Percentiles rank a stretch among this genome's conserved stretches.
Evolutionary conservation across 1,284 basidiomycete species (phyloP).

Genomic region (Stygiomarasmius scandens): DNA sequence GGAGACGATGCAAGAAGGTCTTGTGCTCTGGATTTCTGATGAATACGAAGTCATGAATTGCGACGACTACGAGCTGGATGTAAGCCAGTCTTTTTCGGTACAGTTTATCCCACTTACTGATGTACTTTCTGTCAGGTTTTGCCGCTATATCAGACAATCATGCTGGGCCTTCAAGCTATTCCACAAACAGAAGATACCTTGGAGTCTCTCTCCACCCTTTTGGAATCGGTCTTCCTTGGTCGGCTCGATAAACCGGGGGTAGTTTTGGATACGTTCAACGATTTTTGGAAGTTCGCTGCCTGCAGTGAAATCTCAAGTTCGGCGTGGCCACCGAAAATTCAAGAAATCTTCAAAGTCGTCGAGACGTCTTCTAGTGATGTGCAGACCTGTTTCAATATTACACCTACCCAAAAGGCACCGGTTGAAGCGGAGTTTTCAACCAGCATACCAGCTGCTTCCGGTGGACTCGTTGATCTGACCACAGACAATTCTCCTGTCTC

Average conservation of each 20-base stretch:
- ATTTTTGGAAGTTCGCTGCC: conserved; percentile 59
- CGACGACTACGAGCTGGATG: conserved; percentile 60
- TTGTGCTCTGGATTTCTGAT: conserved; percentile 68
- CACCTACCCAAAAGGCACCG: neutral
- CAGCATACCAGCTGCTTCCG: neutral
- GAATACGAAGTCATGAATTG: conserved; percentile 48
- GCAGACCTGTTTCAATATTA: neutral
- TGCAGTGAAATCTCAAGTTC: conserved; percentile 39
- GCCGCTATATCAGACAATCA: conserved; percentile 56
- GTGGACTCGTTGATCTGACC: neutral
- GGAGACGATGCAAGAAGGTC: conserved; percentile 52
- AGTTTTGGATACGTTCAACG: conserved; percentile 50
- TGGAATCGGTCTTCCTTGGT: conserved; percentile 57
- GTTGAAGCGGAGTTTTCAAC: neutral
- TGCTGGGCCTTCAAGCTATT: conserved; percentile 50
- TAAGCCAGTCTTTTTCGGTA: conserved; percentile 31
- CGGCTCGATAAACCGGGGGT: conserved; percentile 44
- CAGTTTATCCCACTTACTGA: conserved; percentile 12
- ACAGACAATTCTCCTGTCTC: conserved; percentile 11
- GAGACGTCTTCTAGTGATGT: neutral
- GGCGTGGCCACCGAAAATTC: conserved; percentile 55
- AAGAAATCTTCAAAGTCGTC: conserved; percentile 19
- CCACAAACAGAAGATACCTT: conserved; percentile 41
- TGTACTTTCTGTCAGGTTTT: conserved; percentile 43
- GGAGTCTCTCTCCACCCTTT: conserved; percentile 44